Percentiles rank a stretch among this genome's conserved stretches.
Conservation (phyloP, 768 basidiomycete species). For the Gymnopilus junonius region DNA sequence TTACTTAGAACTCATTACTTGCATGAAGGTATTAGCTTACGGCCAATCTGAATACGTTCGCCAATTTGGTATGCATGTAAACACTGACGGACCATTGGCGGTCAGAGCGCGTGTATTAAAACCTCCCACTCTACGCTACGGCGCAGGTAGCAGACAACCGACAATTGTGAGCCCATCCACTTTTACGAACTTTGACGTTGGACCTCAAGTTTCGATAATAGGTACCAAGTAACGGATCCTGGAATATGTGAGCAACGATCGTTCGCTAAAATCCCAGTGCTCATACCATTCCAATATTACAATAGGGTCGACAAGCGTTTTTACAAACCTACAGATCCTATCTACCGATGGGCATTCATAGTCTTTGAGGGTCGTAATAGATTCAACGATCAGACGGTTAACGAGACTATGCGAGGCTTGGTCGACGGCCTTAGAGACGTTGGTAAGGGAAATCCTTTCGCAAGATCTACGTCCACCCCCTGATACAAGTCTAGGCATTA, state of each 20-base stretch:
- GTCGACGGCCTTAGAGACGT: constrained; percentile 53
- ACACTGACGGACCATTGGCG: constrained; percentile 53
- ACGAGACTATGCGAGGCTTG: constrained; percentile 61
- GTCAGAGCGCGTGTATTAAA: constrained; percentile 66
- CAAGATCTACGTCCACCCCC: background rate
- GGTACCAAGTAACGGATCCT: constrained; percentile 68
- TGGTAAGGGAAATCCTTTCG: constrained; percentile 45
- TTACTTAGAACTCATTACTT: background rate
- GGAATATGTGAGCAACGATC: constrained; percentile 66
- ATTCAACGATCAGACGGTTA: constrained; percentile 51
- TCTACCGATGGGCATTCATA: constrained; percentile 66
- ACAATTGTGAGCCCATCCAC: constrained; percentile 53
- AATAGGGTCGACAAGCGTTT: constrained; percentile 75
- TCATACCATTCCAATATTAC: background rate
- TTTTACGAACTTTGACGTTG: background rate
- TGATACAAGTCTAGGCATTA: constrained; percentile 54
- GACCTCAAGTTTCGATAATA: constrained; percentile 26
- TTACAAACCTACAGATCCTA: constrained; percentile 50
- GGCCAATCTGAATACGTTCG: constrained; percentile 77
- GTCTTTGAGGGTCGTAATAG: constrained; percentile 66
- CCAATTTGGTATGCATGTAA: constrained; percentile 73
- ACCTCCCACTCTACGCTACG: constrained; percentile 72
- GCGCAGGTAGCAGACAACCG: constrained; percentile 54
- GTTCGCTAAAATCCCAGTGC: background rate
- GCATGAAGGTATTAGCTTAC: constrained; percentile 59